A percentile compares a stretch with the other conserved stretches of the same genome.
phyloP scores from a whole-genome alignment of 208 protist species.

The Vickermania spadyakhi region DNA sequence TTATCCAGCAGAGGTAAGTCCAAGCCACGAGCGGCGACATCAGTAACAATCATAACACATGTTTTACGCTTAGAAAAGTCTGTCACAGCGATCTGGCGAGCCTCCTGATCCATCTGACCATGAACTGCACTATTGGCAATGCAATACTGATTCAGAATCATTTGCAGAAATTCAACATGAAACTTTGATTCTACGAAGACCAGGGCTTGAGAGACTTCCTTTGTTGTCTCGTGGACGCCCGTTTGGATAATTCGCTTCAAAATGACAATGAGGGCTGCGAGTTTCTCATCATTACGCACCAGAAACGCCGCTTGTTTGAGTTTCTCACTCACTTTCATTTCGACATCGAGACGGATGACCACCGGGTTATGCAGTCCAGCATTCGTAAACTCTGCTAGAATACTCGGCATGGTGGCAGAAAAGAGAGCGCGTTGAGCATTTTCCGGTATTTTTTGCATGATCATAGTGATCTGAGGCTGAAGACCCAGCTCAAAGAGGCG shows the following conservation, averaged over 20 bases:
- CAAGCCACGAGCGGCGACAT: constrained; percentile 98
- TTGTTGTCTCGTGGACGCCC: constrained; percentile 21
- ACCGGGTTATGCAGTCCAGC: constrained; percentile 94
- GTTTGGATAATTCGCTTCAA: constrained; percentile 81
- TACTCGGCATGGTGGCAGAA: constrained; percentile 97
- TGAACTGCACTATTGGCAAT: constrained; percentile 86
- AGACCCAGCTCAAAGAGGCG: constrained; percentile 98
- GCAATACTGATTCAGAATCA: constrained; percentile 77
- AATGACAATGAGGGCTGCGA: constrained; percentile 91
- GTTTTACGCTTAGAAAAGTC: constrained; percentile 88
- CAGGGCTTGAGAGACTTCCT: constrained; percentile 87
- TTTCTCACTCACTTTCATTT: constrained; percentile 94
- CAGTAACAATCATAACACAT: constrained; percentile 97
- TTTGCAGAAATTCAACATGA: constrained; percentile 96
- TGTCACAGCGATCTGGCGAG: constrained; percentile 92
- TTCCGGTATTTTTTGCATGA: constrained; percentile 92
- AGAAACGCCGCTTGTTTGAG: constrained; percentile 92
- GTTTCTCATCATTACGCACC: constrained; percentile 93
- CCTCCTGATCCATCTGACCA: constrained; percentile 97
- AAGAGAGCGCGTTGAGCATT: constrained; percentile 96
- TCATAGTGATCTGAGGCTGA: constrained; percentile 93
- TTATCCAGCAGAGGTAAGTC: constrained; percentile 99
- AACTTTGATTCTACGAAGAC: constrained; percentile 96
- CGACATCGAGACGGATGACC: constrained; percentile 96
- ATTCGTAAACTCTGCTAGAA: constrained; percentile 97